Evolutionary conservation across 495 filamentous ascomycete genomes (phyloP).

Genomic region (Rusavskia elegans): DNA sequence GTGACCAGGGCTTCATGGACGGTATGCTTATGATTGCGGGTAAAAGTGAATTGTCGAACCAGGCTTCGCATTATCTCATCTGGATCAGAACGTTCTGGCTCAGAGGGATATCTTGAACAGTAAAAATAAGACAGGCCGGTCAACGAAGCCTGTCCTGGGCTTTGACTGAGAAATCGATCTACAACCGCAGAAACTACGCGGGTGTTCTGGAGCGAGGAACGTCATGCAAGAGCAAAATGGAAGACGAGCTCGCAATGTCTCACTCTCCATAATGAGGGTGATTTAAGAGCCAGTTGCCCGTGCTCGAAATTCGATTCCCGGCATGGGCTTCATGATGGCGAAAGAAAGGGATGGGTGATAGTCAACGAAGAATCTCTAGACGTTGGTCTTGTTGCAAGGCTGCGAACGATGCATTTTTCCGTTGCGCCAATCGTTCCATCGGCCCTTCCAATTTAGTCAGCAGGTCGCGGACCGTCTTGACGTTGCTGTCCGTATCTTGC

Average conservation of each 20-base stretch:
- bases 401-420: no score
- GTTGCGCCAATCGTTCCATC: no score
- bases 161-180: neutral
- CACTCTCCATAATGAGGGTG: neutral
- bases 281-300: slow-evolving; percentile 2
- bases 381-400: no score
- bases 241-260: neutral
- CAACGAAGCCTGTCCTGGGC: neutral
- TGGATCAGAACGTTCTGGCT: slow-evolving; percentile 16
- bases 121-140: slow-evolving; percentile 3
- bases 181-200: neutral
- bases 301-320: neutral
- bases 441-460: no score
- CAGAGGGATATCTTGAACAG: slow-evolving; percentile 7
- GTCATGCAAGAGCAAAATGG: neutral
- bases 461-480: no score
- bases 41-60: slow-evolving; percentile 21
- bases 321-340: neutral
- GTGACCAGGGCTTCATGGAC: neutral
- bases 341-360: no score
- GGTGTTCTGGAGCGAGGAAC: slow-evolving; percentile 1
- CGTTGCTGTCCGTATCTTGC: no score
- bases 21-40: neutral
- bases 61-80: slow-evolving; percentile 20
- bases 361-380: no score